These are phyloP conservation scores for Clarireedia hainanense DNA, from an alignment of 2,329 filamentous ascomycete species.

Conservation along the genomic window DNA sequence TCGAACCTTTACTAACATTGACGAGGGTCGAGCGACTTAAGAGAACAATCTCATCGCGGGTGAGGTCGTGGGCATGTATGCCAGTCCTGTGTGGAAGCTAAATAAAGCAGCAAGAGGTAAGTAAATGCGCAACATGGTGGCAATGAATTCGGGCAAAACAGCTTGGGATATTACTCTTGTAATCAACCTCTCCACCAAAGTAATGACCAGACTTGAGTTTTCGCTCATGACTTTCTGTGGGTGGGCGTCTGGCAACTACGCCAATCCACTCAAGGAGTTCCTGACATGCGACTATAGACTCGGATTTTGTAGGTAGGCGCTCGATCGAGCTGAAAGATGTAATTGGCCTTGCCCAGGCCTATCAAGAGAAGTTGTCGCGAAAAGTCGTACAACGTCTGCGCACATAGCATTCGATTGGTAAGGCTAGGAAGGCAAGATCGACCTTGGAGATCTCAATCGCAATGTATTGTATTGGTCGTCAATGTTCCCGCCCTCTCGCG, in stretches of 20 bases:
- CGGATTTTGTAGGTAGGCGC: constrained; percentile 7
- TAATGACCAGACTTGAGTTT: constrained; percentile 51
- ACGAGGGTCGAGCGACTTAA: constrained; percentile 55
- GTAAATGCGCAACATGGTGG: constrained; percentile 9
- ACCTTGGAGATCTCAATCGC: neutral
- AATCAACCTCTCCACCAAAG: constrained; percentile 54
- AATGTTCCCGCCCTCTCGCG: no score
- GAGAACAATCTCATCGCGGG: constrained; percentile 52
- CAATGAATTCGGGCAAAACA: neutral
- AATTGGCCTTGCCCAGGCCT: constrained; percentile 3
- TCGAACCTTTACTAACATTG: constrained; percentile 47
- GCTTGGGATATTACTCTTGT: constrained; percentile 42
- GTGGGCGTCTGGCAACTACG: constrained; percentile 14
- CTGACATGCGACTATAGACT: constrained; percentile 20
- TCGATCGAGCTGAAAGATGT: constrained; percentile 8
- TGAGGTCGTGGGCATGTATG: constrained; percentile 46
- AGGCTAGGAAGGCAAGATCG: neutral
- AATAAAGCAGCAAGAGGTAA: constrained; percentile 9
- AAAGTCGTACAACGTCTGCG: constrained; percentile 1
- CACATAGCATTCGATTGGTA: constrained; percentile 7
- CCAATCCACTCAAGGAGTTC: constrained; percentile 18
- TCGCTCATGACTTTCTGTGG: constrained; percentile 42
- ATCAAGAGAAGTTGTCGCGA: constrained; percentile 3
- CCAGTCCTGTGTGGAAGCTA: constrained; percentile 58
- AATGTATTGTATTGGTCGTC: no score